Evolutionary conservation across 441 rosid species (phyloP).

Genomic region (Bruguiera hainesii): DNA sequence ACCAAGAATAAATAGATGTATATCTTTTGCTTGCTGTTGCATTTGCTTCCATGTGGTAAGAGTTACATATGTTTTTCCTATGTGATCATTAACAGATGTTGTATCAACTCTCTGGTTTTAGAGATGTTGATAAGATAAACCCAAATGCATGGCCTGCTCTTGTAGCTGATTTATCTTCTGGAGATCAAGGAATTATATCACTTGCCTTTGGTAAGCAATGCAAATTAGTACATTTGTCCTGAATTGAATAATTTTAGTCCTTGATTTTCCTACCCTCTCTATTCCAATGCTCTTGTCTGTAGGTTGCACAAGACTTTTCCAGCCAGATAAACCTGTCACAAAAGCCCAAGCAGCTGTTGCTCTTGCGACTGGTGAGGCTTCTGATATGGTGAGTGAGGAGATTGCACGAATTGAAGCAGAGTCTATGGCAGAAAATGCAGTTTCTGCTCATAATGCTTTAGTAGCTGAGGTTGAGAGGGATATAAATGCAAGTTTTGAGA

Average conservation of each 20-base stretch:
- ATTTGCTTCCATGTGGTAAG: conserved; percentile 2
- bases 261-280: not conserved
- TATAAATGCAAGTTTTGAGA: conserved; percentile 69
- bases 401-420: conserved; percentile 94
- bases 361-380: conserved; percentile 81
- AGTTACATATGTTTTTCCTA: conserved; percentile 17
- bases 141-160: conserved; percentile 96
- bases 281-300: not conserved
- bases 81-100: conserved; percentile 40
- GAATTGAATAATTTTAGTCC: conserved; percentile 21
- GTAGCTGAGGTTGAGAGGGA: conserved; percentile 87
- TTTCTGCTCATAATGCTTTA: conserved; percentile 68
- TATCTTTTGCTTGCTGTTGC: conserved; percentile 9
- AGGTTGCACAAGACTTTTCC: conserved; percentile 92
- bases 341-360: conserved; percentile 93
- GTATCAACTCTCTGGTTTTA: conserved; percentile 75
- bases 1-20: not conserved
- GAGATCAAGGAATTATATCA: conserved; percentile 81
- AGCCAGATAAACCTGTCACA: conserved; percentile 91
- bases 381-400: conserved; percentile 75
- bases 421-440: conserved; percentile 87
- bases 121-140: conserved; percentile 73
- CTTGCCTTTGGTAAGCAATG: conserved; percentile 83
- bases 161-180: conserved; percentile 75
- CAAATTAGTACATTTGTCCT: conserved; percentile 8